phyloP scores from a whole-genome alignment of 768 basidiomycete genomes.

The Hypholoma sublateritium region DNA sequence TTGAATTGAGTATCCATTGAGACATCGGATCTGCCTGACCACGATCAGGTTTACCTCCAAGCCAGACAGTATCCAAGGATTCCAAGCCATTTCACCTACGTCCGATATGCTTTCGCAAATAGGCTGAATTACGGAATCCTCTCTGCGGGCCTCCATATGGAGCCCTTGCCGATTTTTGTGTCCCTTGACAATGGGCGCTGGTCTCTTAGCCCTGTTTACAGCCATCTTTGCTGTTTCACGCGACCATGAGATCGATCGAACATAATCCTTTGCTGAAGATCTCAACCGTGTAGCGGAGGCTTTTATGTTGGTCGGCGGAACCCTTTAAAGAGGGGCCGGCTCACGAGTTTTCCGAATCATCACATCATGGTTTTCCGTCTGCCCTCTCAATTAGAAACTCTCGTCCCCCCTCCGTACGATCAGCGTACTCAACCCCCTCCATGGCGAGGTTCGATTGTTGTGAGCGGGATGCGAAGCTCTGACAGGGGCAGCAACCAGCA shows the following conservation, averaged over 20 bases:
- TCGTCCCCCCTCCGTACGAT: slow-evolving; percentile 54
- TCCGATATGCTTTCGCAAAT: slow-evolving; percentile 14
- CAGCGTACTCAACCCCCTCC: slow-evolving; percentile 45
- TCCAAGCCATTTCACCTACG: slow-evolving; percentile 16
- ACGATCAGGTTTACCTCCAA: slow-evolving; percentile 4
- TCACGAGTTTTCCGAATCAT: slow-evolving; percentile 28
- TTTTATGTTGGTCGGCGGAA: slow-evolving; percentile 21
- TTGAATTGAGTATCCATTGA: slow-evolving; percentile 17
- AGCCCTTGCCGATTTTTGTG: slow-evolving; percentile 9
- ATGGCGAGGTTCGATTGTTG: slow-evolving; percentile 58
- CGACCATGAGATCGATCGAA: slow-evolving; percentile 30
- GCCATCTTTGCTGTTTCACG: slow-evolving; percentile 25
- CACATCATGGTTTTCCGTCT: slow-evolving; percentile 60
- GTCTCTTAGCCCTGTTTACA: slow-evolving; percentile 12
- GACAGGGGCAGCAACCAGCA: slow-evolving; percentile 50
- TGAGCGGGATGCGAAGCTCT: slow-evolving; percentile 47
- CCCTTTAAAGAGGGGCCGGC: slow-evolving; percentile 39
- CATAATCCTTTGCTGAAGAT: neutral
- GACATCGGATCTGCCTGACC: slow-evolving; percentile 18
- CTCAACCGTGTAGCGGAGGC: slow-evolving; percentile 9
- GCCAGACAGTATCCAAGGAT: slow-evolving; percentile 28
- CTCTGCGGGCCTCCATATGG: slow-evolving; percentile 22
- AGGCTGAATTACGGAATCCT: slow-evolving; percentile 11
- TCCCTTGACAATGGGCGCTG: slow-evolving; percentile 32
- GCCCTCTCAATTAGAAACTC: slow-evolving; percentile 58